Evolutionary conservation across 2,329 filamentous ascomycete species (phyloP), one percentile per base, ranked within the genome.

Genomic region (Kalaharituber pfeilii): DNA sequence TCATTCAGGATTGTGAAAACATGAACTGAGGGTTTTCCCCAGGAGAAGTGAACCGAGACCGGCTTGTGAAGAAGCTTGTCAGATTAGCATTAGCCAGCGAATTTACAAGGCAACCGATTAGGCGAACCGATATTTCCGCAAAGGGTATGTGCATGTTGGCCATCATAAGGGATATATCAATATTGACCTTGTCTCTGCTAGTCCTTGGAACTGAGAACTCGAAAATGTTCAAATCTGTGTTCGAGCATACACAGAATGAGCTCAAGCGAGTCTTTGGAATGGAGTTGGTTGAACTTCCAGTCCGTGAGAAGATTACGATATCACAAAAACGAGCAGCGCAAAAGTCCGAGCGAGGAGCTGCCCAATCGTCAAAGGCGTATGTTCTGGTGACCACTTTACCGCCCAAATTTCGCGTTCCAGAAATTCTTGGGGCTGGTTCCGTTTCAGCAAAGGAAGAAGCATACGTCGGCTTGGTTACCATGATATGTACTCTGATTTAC

Each of bases 271-370:
- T 81, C 1, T 96, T 94, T 69, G 91, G 91, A n/a, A 94, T 96
- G 87, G 77, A 88, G 66, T 77, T 98, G 74, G 74, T 79, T 3
- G 88, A 95, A 69, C 73, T 96, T 50, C 87, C 91, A 0, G 73
- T 76, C 1, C 78, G 77, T 64, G 89, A 95, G 64, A 93, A 87
- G 67, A 75, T 84, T 50, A 86, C 86, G 0, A 69, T 94, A 29
- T 80, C 56, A 30, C 62, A 63, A 29, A 60, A 62, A 36, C 58
- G 63, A 51, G 54, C 58, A 52, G 54, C 44, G 11, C 11, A 3
- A n/a, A 4, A 22, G 7, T 53, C 18, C 13, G 4, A 18, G 33
- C 25, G 13, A 49, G 7, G 27, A 30, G 70, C 70, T 24, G 67
- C 70, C 15, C 66, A 73, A 11, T 72, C 74, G 15, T 81, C 79